Conservation (phyloP, 2,329 filamentous ascomycete genomes). For the Sphaceloma murrayae region DNA sequence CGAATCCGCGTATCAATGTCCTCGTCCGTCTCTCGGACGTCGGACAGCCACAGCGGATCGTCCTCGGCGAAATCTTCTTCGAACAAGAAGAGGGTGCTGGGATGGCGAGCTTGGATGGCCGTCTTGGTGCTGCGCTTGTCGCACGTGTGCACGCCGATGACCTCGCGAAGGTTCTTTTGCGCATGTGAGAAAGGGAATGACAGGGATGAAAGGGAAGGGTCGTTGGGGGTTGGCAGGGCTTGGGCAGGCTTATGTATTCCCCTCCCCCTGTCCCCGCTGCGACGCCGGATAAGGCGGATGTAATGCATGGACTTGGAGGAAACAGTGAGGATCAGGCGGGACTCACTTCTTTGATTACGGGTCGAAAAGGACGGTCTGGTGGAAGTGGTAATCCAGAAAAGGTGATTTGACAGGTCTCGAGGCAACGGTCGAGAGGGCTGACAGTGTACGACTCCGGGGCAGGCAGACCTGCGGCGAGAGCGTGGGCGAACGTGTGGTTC, state of each 20-base stretch:
- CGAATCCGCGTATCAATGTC: slow-evolving; percentile 34
- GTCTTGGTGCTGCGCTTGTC: slow-evolving; percentile 47
- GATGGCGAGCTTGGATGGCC: slow-evolving; percentile 13
- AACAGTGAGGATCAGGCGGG: not conserved
- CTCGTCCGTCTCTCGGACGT: slow-evolving; percentile 40
- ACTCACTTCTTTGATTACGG: slow-evolving; percentile 51
- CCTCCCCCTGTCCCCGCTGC: no score
- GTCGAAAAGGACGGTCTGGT: slow-evolving; percentile 43
- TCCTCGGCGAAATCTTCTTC: slow-evolving; percentile 53
- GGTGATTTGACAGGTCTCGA: slow-evolving; percentile 51
- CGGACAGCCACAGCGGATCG: slow-evolving; percentile 40
- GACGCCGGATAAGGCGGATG: not conserved
- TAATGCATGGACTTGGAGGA: no score
- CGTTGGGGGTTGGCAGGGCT: not conserved
- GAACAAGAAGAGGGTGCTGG: slow-evolving; percentile 32
- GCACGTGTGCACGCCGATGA: slow-evolving; percentile 59
- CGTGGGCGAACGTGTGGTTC: slow-evolving; percentile 47
- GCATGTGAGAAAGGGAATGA: not conserved
- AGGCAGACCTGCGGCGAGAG: slow-evolving; percentile 45
- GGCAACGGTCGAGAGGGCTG: slow-evolving; percentile 52
- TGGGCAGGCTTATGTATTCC: not conserved
- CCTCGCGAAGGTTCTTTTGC: slow-evolving; percentile 52
- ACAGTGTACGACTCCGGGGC: slow-evolving; percentile 54
- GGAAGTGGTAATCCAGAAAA: slow-evolving; percentile 49
- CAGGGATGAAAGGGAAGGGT: not conserved